Conservation (phyloP, 2,329 filamentous ascomycete species). For the Myrmaecium sp. region DNA sequence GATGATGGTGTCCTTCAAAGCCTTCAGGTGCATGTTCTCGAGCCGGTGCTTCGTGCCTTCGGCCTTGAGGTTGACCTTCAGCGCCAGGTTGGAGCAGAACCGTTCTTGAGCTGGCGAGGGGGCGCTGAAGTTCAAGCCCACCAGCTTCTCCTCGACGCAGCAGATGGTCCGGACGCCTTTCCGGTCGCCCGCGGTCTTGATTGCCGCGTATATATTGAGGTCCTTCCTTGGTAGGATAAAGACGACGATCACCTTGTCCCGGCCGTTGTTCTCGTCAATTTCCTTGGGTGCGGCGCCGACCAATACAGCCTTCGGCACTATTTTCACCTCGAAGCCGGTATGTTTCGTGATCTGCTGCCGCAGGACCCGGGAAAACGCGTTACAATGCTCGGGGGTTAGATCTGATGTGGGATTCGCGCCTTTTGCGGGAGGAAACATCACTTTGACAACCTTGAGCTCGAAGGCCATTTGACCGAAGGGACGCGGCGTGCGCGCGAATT, state of each 20-base stretch:
- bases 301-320: too few species aligned
- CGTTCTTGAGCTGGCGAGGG: neutral
- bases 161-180: conserved; percentile 5
- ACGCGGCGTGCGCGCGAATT: too few species aligned
- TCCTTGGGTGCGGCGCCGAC: neutral
- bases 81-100: conserved; percentile 2
- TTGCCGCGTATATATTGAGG: conserved; percentile 1
- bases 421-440: too few species aligned
- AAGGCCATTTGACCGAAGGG: too few species aligned
- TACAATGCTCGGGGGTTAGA: too few species aligned
- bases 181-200: conserved; percentile 2
- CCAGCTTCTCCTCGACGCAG: conserved; percentile 2
- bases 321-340: too few species aligned
- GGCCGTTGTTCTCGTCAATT: neutral
- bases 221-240: neutral
- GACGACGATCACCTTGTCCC: conserved; percentile 1
- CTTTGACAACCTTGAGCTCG: too few species aligned
- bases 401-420: too few species aligned
- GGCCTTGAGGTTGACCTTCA: conserved; percentile 14
- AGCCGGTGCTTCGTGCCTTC: conserved; percentile 10
- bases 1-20: conserved; percentile 17
- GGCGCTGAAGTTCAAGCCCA: neutral
- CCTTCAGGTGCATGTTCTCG: conserved; percentile 1
- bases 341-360: too few species aligned
- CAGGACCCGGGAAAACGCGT: too few species aligned